Conservation (phyloP, 1,284 basidiomycete species). For the Ceratobasidium sp. region DNA sequence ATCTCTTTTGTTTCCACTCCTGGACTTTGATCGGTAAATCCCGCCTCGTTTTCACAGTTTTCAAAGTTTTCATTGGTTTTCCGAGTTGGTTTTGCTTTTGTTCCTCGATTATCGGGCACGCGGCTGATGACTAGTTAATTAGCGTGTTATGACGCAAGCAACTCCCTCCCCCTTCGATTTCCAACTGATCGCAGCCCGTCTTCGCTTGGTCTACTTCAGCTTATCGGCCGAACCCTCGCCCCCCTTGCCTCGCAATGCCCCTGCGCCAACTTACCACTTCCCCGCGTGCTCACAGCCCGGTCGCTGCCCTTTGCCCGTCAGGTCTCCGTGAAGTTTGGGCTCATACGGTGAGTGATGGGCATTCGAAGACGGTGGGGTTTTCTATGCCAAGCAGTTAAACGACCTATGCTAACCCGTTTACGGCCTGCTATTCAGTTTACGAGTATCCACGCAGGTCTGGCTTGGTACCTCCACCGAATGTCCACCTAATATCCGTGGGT, state of each 20-base stretch:
- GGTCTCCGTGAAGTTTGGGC: background rate
- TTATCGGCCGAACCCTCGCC: background rate
- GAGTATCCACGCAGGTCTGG: too few species aligned
- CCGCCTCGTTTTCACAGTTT: too few species aligned
- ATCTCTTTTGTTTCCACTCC: background rate
- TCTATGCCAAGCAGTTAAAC: background rate
- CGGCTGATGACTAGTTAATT: background rate
- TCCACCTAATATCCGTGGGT: too few species aligned
- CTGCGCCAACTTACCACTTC: too few species aligned
- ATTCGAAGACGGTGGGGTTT: background rate
- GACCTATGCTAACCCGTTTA: background rate
- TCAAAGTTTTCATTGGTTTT: background rate
- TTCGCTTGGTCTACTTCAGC: background rate
- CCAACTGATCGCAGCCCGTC: background rate
- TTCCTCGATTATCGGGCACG: background rate
- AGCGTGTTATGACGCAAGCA: background rate
- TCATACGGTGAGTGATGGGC: background rate
- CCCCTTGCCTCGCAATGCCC: too few species aligned
- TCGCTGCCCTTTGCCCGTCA: background rate
- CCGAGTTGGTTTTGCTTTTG: background rate
- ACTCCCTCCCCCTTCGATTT: background rate
- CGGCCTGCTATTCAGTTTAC: background rate
- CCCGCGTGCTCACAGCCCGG: too few species aligned
- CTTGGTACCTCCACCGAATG: too few species aligned
- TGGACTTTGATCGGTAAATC: too few species aligned